These are phyloP conservation scores for Anastatica hierochuntica DNA, from an alignment of 345 rosid genomes.

Conservation along the genomic window DNA sequence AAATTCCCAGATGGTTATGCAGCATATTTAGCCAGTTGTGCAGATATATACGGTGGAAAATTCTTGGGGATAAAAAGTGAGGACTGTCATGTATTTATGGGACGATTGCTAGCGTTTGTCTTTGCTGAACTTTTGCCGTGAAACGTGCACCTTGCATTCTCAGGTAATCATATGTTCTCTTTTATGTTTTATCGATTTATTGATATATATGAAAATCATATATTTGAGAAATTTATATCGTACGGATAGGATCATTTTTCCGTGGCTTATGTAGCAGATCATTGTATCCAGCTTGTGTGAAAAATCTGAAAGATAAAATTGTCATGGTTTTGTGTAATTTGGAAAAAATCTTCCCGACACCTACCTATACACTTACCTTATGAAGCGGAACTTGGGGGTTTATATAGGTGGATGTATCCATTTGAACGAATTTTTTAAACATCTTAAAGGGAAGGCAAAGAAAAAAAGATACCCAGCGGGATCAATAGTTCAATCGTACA, in stretches of 20 bases:
- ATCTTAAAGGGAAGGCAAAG: neutral
- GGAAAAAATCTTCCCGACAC: neutral
- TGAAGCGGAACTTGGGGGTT: neutral
- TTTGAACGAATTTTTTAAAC: neutral
- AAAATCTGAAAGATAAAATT: neutral
- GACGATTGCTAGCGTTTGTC: neutral
- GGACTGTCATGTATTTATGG: neutral
- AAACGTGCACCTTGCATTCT: neutral
- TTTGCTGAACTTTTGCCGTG: neutral
- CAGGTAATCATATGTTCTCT: neutral
- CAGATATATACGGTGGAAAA: neutral
- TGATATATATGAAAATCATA: no score
- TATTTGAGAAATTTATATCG: neutral
- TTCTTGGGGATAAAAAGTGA: neutral
- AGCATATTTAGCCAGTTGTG: neutral
- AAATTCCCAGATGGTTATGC: neutral
- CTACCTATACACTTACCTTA: neutral
- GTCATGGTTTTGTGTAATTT: neutral
- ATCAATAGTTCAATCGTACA: neutral
- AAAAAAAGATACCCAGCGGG: neutral
- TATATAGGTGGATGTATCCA: neutral
- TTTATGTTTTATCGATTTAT: no score
- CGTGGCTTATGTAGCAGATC: neutral
- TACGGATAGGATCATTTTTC: neutral
- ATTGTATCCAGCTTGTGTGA: neutral